Percentiles rank a stretch among this genome's conserved stretches.
phyloP scores from a whole-genome alignment of 306 rosid species.

The Nissolia schottii region DNA sequence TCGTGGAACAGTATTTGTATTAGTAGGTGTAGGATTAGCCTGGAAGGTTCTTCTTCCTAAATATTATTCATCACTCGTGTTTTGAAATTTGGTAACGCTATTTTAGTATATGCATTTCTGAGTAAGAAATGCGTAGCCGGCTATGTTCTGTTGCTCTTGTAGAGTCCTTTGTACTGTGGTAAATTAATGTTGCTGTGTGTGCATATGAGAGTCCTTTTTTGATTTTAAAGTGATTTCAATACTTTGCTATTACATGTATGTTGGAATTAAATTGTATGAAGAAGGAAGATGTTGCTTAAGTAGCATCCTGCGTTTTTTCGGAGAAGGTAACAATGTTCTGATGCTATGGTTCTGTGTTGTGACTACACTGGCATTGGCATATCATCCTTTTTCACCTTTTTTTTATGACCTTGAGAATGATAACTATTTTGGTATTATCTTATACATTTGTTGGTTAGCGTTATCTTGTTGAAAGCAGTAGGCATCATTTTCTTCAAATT shows the following conservation, averaged over 20 bases:
- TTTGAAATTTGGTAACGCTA: not conserved
- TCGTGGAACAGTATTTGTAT: not conserved
- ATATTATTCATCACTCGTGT: not conserved
- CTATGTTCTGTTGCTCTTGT: not conserved
- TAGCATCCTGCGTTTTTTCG: not conserved
- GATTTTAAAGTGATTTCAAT: not conserved
- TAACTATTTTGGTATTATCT: not conserved
- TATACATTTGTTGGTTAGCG: not conserved
- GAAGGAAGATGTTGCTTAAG: not conserved
- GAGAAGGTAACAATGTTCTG: not conserved
- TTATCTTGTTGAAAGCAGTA: not conserved
- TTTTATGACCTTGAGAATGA: not conserved
- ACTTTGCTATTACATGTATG: not conserved
- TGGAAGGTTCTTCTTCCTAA: not conserved
- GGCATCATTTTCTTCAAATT: not conserved
- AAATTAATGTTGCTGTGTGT: not conserved
- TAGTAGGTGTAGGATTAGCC: not conserved
- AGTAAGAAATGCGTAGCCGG: not conserved
- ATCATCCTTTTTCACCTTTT: not conserved
- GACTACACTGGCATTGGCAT: not conserved
- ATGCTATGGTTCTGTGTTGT: not conserved
- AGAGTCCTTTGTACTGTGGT: not conserved
- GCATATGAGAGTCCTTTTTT: not conserved
- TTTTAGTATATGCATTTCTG: not conserved
- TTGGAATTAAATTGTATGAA: not conserved